Conservation (phyloP, 2,329 filamentous ascomycete genomes). For the Capronia americana region DNA sequence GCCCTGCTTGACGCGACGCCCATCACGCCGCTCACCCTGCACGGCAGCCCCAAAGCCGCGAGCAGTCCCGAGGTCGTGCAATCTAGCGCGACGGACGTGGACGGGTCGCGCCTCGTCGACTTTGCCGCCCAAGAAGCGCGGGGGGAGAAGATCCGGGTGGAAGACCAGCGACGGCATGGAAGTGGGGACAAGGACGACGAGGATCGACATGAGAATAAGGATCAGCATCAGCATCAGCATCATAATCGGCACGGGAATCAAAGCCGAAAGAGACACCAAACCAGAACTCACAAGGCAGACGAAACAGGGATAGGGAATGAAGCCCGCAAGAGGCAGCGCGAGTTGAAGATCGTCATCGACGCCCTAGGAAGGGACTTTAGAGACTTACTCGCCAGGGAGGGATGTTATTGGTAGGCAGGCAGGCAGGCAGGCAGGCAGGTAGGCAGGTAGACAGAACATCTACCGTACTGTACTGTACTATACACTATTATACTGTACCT, state of each 20-base stretch:
- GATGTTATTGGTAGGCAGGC: constrained; percentile 35
- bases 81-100: constrained; percentile 38
- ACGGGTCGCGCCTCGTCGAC: constrained; percentile 49
- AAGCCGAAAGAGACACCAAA: neutral
- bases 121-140: constrained; percentile 44
- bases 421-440: neutral
- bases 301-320: constrained; percentile 34
- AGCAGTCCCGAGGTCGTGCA: constrained; percentile 53
- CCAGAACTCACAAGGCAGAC: neutral
- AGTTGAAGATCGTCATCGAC: constrained; percentile 53
- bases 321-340: constrained; percentile 29
- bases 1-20: constrained; percentile 71
- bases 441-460: no score
- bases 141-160: constrained; percentile 43
- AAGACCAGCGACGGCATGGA: constrained; percentile 10
- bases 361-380: constrained; percentile 52
- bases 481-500: no score
- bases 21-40: constrained; percentile 66
- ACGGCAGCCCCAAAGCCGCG: constrained; percentile 62
- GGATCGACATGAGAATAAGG: neutral
- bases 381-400: constrained; percentile 42
- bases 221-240: neutral
- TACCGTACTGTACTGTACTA: no score
- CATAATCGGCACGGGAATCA: neutral
- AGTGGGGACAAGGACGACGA: neutral